phyloP scores from a whole-genome alignment of 2,329 filamentous ascomycete species.

The Leptographium procerum region DNA sequence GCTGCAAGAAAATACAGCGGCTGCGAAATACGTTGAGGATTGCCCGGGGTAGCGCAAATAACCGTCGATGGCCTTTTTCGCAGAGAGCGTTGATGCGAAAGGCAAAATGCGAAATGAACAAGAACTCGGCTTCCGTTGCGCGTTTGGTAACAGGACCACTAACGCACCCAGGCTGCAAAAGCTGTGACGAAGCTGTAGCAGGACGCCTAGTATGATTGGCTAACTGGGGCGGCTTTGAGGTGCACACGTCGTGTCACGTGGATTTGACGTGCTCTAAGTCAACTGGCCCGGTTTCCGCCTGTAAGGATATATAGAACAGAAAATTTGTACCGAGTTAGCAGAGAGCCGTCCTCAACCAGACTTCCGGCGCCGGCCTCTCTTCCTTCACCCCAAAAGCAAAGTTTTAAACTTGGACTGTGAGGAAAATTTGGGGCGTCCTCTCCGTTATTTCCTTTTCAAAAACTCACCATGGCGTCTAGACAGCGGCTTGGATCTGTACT shows the following conservation, averaged over 20 bases:
- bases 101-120: background rate
- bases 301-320: background rate
- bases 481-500: background rate
- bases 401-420: background rate
- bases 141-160: slow-evolving; percentile 1
- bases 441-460: background rate
- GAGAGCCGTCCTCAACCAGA: background rate
- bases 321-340: background rate
- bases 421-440: background rate
- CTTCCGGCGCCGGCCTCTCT: background rate
- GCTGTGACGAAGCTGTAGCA: slow-evolving; percentile 14
- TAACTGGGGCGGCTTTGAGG: too few relatives aligned
- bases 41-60: background rate
- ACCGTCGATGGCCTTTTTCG: background rate
- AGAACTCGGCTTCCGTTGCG: background rate
- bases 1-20: background rate
- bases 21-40: background rate
- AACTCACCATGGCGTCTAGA: background rate
- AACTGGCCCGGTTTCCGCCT: background rate
- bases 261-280: background rate
- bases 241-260: background rate
- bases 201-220: background rate
- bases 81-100: background rate
- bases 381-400: background rate
- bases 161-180: slow-evolving; percentile 13